Conservation (phyloP, 805 yeast species). For the Ogataea thermomethanolica region DNA sequence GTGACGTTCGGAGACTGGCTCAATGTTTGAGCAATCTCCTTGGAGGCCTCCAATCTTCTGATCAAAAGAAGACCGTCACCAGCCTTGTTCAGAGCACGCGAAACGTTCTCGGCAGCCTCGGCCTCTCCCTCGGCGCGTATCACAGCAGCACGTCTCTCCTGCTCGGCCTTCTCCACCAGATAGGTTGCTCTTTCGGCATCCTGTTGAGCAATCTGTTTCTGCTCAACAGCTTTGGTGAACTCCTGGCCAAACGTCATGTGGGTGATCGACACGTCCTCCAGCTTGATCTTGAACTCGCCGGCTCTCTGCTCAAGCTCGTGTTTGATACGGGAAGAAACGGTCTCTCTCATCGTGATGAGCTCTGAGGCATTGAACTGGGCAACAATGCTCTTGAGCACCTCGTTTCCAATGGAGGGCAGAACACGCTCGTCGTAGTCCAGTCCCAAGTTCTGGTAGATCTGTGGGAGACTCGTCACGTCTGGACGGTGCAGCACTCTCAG, state of each 20-base stretch:
- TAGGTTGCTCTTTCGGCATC: constrained; percentile 97
- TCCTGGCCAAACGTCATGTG: constrained; percentile 97
- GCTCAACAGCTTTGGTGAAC: constrained; percentile 97
- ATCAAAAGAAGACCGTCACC: constrained; percentile 95
- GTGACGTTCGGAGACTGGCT: constrained; percentile 82
- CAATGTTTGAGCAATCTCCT: constrained; percentile 88
- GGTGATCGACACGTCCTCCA: constrained; percentile 96
- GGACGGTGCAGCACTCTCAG: constrained; percentile 93
- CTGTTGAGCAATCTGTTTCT: constrained; percentile 98
- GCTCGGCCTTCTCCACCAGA: constrained; percentile 93
- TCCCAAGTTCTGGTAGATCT: constrained; percentile 87
- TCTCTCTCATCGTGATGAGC: constrained; percentile 94
- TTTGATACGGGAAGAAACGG: constrained; percentile 84
- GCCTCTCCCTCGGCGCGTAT: constrained; percentile 99
- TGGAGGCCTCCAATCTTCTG: constrained; percentile 94
- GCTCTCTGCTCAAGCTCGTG: constrained; percentile 83
- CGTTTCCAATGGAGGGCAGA: constrained; percentile 94
- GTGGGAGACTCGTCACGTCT: constrained; percentile 76
- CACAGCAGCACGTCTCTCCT: constrained; percentile 90
- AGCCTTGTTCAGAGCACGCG: constrained; percentile 86
- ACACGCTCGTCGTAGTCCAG: constrained; percentile 96
- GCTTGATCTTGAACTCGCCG: constrained; percentile 78
- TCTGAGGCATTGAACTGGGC: constrained; percentile 99
- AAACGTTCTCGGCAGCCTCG: constrained; percentile 93
- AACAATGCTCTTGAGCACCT: constrained; percentile 92